phyloP scores from a whole-genome alignment of 306 rosid species.

The Castanea sativa region DNA sequence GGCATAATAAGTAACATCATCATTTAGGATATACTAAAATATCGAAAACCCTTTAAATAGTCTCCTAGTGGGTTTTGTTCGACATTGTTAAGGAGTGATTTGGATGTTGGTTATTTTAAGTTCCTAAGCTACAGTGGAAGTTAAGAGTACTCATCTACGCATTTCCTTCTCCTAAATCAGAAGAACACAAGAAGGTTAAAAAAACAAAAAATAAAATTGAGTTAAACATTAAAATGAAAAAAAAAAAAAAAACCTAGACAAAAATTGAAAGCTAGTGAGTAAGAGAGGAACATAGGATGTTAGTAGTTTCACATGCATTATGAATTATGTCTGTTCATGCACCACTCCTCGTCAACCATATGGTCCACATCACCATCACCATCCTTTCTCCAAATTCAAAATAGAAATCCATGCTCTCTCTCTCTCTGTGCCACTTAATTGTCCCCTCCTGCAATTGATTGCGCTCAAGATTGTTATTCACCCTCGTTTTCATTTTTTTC shows the following conservation, averaged over 20 bases:
- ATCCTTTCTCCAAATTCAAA: conserved; percentile 33
- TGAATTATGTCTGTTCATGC: conserved; percentile 17
- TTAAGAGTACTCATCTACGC: too few species aligned
- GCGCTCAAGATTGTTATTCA: conserved; percentile 50
- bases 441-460: conserved; percentile 47
- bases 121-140: too few species aligned
- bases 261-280: not conserved
- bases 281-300: conserved; percentile 2
- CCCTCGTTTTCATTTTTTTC: conserved; percentile 34
- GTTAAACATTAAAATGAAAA: not conserved
- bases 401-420: conserved; percentile 33
- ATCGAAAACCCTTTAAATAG: too few species aligned
- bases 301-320: conserved; percentile 25
- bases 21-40: too few species aligned
- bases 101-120: too few species aligned
- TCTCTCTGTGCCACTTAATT: conserved; percentile 40
- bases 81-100: too few species aligned
- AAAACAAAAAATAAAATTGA: too few species aligned
- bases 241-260: not conserved
- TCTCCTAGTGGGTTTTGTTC: too few species aligned
- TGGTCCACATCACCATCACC: conserved; percentile 63
- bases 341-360: conserved; percentile 38
- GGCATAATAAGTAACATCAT: too few species aligned
- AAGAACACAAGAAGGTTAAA: too few species aligned
- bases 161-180: too few species aligned